These are phyloP conservation scores for Coleophoma crateriformis DNA, from an alignment of 2,329 filamentous ascomycete species.

Conservation along the genomic window DNA sequence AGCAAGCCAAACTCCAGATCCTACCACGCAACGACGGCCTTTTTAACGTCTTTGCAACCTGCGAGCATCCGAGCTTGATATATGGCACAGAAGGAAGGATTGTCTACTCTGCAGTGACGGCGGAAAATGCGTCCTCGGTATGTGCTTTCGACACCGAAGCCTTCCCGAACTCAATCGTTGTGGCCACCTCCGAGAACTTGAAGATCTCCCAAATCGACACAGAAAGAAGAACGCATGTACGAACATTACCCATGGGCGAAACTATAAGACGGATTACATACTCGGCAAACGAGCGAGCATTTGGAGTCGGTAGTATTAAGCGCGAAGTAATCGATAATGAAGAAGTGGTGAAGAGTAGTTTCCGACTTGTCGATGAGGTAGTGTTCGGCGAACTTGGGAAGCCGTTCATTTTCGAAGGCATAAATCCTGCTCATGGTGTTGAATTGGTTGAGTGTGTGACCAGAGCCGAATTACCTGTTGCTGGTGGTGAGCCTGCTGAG, in stretches of 20 bases:
- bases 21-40: constrained; percentile 64
- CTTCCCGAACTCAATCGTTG: constrained; percentile 73
- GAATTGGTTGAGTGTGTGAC: constrained; percentile 86
- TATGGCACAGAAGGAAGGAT: constrained; percentile 84
- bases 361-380: constrained; percentile 87
- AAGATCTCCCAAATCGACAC: constrained; percentile 78
- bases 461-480: constrained; percentile 64
- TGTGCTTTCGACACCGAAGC: constrained; percentile 77
- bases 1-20: constrained; percentile 75
- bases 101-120: constrained; percentile 89
- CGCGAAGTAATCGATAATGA: constrained; percentile 64
- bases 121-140: constrained; percentile 76
- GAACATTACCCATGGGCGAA: constrained; percentile 70
- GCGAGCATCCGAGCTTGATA: constrained; percentile 89
- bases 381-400: constrained; percentile 73
- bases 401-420: constrained; percentile 56
- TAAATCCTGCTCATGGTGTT: constrained; percentile 35
- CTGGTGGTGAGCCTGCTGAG: constrained; percentile 54
- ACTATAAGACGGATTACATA: constrained; percentile 86
- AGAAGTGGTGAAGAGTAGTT: constrained; percentile 73
- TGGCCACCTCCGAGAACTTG: constrained; percentile 72
- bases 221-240: constrained; percentile 83
- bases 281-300: constrained; percentile 70
- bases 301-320: constrained; percentile 81
- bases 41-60: constrained; percentile 85